Evolutionary conservation across 2,329 filamentous ascomycete species (phyloP).

Genomic region (Cadophora sp.): DNA sequence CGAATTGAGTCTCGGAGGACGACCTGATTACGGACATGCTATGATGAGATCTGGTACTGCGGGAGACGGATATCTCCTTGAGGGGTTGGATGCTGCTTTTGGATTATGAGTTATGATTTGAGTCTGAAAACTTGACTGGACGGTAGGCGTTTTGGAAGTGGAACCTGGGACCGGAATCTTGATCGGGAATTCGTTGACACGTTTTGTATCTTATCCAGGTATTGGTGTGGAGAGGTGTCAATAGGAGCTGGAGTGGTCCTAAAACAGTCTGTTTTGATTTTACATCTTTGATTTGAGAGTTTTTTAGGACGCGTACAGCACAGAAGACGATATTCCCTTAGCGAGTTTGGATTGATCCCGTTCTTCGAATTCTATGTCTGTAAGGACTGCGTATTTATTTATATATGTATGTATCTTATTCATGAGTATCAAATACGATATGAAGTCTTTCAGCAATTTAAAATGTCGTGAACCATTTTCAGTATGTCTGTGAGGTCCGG

Average conservation of each 20-base stretch:
- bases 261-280: background rate
- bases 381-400: background rate
- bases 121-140: background rate
- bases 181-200: background rate
- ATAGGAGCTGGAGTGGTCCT: background rate
- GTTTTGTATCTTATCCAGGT: background rate
- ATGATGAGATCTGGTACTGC: slow-evolving; percentile 26
- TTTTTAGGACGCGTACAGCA: too few species aligned
- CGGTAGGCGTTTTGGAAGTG: background rate
- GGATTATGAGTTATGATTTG: slow-evolving; percentile 42
- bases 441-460: background rate
- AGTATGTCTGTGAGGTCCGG: too few species aligned
- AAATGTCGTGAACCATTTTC: background rate
- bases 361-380: too few species aligned
- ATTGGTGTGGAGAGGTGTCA: background rate
- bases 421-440: background rate
- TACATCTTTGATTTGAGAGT: too few species aligned
- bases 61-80: slow-evolving; percentile 38
- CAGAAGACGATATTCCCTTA: slow-evolving; percentile 18
- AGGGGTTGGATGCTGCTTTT: slow-evolving; percentile 49
- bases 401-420: background rate
- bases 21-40: slow-evolving; percentile 30
- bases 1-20: slow-evolving; percentile 35
- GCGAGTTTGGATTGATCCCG: too few species aligned
- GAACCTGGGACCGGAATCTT: background rate